A percentile compares a stretch with the other conserved stretches of the same genome.
phyloP scores from a whole-genome alignment of 2,329 filamentous ascomycete species.

The Cladophialophora exuberans region DNA sequence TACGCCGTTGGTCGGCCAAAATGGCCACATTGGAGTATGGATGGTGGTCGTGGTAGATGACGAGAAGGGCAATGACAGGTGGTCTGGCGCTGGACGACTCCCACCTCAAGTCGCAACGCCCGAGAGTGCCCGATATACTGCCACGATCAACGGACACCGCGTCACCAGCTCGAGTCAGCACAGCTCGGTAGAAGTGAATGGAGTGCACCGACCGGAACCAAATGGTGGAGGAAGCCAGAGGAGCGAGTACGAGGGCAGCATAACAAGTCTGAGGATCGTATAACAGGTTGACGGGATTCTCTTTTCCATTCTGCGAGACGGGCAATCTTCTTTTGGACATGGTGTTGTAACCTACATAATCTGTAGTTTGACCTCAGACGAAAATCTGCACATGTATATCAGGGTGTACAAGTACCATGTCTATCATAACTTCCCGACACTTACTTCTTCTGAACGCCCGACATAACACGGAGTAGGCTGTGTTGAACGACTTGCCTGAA shows the following conservation, averaged over 20 bases:
- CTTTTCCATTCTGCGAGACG: background rate
- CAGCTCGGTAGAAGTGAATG: constrained; percentile 12
- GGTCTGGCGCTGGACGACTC: constrained; percentile 18
- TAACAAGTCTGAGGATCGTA: constrained; percentile 26
- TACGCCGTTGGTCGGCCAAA: constrained; percentile 70
- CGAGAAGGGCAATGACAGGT: constrained; percentile 43
- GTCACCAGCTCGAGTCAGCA: constrained; percentile 15
- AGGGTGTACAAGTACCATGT: too few species aligned
- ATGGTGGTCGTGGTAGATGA: constrained; percentile 76
- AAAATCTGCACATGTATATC: too few species aligned
- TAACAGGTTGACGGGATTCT: background rate
- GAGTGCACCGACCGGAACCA: background rate
- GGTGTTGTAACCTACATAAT: too few species aligned
- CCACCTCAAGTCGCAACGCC: constrained; percentile 22
- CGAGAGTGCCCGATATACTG: constrained; percentile 15
- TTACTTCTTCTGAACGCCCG: too few species aligned
- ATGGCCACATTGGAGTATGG: constrained; percentile 74
- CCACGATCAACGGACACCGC: too few species aligned
- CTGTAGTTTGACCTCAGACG: too few species aligned
- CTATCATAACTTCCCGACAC: too few species aligned
- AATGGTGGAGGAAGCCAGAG: constrained; percentile 19
- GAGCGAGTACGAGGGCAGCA: constrained; percentile 21
- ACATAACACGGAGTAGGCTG: too few species aligned
- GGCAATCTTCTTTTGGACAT: background rate
- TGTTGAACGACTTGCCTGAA: too few species aligned